Evolutionary conservation across 2,329 filamentous ascomycete genomes (phyloP).

Genomic region (Monosporascus sp.): DNA sequence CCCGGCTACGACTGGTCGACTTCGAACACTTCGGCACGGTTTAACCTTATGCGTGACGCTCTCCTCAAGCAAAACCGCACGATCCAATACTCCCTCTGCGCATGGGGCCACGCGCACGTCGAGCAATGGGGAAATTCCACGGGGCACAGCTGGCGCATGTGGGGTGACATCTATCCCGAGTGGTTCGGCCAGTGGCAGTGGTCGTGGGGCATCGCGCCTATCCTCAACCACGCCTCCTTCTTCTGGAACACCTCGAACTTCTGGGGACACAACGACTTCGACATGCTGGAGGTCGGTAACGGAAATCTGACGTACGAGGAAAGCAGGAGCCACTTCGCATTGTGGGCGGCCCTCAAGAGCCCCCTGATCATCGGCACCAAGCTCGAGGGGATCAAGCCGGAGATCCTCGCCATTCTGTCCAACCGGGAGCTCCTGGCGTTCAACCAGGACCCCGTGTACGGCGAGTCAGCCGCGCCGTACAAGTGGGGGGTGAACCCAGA

Average conservation of each 20-base stretch:
- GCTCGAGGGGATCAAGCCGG: conserved; percentile 29
- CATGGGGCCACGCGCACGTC: conserved; percentile 47
- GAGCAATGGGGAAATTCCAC: conserved; percentile 43
- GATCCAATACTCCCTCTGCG: conserved; percentile 47
- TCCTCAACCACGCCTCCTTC: conserved; percentile 45
- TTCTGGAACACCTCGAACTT: conserved; percentile 38
- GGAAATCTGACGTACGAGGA: conserved; percentile 38
- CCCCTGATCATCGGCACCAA: conserved; percentile 44
- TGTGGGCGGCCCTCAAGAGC: conserved; percentile 46
- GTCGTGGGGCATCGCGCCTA: conserved; percentile 21
- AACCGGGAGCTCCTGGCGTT: conserved; percentile 35
- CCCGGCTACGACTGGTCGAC: conserved; percentile 43
- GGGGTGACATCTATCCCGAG: conserved; percentile 30
- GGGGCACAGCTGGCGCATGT: conserved; percentile 43
- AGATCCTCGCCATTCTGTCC: conserved; percentile 34
- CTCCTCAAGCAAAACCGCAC: conserved; percentile 36
- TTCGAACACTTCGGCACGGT: conserved; percentile 42
- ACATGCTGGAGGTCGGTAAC: conserved; percentile 48
- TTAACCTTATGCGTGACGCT: conserved; percentile 45
- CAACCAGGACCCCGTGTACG: conserved; percentile 40
- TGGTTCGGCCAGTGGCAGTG: no score
- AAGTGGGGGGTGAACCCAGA: conserved; percentile 44
- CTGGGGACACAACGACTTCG: conserved; percentile 44
- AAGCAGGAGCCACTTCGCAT: conserved; percentile 42
- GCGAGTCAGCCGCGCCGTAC: conserved; percentile 37